A percentile compares a stretch with the other conserved stretches of the same genome.
Evolutionary conservation across 73 alveolate genomes (phyloP).

Genomic region (Paramecium pentaurelia): DNA sequence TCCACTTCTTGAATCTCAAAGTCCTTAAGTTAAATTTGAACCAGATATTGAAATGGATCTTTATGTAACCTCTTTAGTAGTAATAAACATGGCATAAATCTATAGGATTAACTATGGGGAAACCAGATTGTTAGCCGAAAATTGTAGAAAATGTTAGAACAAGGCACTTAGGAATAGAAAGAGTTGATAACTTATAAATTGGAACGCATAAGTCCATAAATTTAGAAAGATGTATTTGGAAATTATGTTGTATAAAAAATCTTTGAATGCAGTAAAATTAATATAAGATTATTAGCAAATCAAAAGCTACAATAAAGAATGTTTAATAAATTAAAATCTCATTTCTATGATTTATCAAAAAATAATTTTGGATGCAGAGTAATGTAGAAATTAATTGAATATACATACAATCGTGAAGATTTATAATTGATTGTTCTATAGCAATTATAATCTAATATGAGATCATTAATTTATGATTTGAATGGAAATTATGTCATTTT

Average conservation of each 20-base stretch:
- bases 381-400: slow-evolving; percentile 5
- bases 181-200: neutral
- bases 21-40: neutral
- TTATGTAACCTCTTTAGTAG: neutral
- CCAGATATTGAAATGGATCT: slow-evolving; percentile 30
- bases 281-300: neutral
- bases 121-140: neutral
- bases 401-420: slow-evolving; percentile 19
- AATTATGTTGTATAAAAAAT: neutral
- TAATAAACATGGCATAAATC: neutral
- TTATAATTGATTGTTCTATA: neutral
- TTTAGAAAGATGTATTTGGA: slow-evolving; percentile 22
- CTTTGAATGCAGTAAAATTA: slow-evolving; percentile 19
- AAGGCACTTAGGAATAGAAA: neutral
- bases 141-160: neutral
- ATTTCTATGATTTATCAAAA: slow-evolving; percentile 7
- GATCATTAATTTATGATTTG: slow-evolving; percentile 25
- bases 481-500: slow-evolving; percentile 38
- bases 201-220: slow-evolving; percentile 5
- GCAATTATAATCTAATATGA: neutral
- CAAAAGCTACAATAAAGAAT: neutral
- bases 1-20: neutral
- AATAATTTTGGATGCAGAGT: slow-evolving; percentile 38
- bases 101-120: slow-evolving; percentile 37
- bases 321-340: neutral